These are phyloP conservation scores for Waltergamsia citrina DNA, from an alignment of 2,329 filamentous ascomycete genomes.

Conservation along the genomic window DNA sequence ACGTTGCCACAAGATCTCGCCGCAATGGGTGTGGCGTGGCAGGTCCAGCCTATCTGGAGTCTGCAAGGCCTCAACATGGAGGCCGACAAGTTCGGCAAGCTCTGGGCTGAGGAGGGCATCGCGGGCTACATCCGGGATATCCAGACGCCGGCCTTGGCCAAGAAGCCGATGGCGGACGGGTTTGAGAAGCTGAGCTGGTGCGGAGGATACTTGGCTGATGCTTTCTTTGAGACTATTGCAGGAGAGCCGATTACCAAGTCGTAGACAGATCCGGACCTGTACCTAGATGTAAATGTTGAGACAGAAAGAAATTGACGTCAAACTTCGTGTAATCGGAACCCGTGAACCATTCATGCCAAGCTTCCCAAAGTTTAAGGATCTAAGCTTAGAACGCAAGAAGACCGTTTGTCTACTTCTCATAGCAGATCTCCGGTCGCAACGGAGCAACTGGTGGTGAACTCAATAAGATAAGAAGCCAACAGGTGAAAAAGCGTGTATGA, in stretches of 20 bases:
- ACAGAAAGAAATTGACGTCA: too few relatives aligned
- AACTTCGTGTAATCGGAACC: too few relatives aligned
- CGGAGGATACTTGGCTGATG: constrained; percentile 24
- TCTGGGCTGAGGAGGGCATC: constrained; percentile 23
- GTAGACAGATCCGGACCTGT: not conserved
- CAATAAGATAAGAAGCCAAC: too few relatives aligned
- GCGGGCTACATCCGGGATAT: constrained; percentile 18
- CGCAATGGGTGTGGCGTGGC: constrained; percentile 26
- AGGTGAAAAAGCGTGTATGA: too few relatives aligned
- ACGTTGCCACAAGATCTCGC: constrained; percentile 20
- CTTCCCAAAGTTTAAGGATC: too few relatives aligned
- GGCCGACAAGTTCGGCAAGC: constrained; percentile 20
- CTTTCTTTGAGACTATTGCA: constrained; percentile 20
- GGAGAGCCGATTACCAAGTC: constrained; percentile 11
- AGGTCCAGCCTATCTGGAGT: constrained; percentile 29
- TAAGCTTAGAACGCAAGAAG: too few relatives aligned
- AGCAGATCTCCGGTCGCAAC: too few relatives aligned
- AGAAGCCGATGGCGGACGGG: constrained; percentile 18
- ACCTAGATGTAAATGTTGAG: too few relatives aligned
- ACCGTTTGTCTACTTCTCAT: too few relatives aligned
- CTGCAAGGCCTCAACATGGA: constrained; percentile 22
- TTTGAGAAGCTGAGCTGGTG: constrained; percentile 24
- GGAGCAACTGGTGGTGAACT: too few relatives aligned
- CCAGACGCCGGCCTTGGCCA: constrained; percentile 14
- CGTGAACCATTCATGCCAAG: too few relatives aligned